Percentiles rank a stretch among this genome's conserved stretches.
phyloP scores from a whole-genome alignment of 257 asterid species.

The Lycium ferocissimum region DNA sequence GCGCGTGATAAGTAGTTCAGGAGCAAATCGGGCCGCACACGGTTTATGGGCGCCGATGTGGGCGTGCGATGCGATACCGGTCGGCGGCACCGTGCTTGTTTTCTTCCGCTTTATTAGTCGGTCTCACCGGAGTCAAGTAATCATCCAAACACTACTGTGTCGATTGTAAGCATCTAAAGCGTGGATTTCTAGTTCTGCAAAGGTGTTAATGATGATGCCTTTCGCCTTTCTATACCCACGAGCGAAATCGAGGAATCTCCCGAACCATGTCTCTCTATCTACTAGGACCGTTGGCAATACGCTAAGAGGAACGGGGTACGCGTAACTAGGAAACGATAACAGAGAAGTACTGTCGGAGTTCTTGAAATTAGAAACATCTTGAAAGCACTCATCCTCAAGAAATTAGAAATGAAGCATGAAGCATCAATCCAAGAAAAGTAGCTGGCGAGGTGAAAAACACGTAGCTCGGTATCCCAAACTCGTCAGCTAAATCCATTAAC shows the following conservation, averaged over 20 bases:
- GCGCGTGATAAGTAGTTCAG: too few relatives aligned
- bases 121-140: too few relatives aligned
- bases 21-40: too few relatives aligned
- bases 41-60: too few relatives aligned
- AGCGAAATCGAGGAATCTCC: constrained; percentile 58
- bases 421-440: constrained; percentile 62
- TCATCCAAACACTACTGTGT: too few relatives aligned
- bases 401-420: constrained; percentile 67
- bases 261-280: constrained; percentile 50
- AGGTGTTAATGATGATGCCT: constrained; percentile 66
- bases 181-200: constrained; percentile 53
- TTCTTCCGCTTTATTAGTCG: too few relatives aligned
- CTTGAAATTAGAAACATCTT: constrained; percentile 47
- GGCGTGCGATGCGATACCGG: too few relatives aligned
- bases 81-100: too few relatives aligned
- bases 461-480: constrained; percentile 51
- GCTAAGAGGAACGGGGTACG: constrained; percentile 47
- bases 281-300: constrained; percentile 55
- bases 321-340: constrained; percentile 50
- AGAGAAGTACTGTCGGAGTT: constrained; percentile 33
- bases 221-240: constrained; percentile 62
- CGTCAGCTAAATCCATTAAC: constrained; percentile 61
- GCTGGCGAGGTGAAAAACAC: constrained; percentile 71
- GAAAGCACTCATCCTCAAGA: constrained; percentile 57
- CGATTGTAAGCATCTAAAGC: constrained; percentile 46